These are phyloP conservation scores for Trichophyton equinum DNA, from an alignment of 2,329 filamentous ascomycete species.

Conservation along the genomic window DNA sequence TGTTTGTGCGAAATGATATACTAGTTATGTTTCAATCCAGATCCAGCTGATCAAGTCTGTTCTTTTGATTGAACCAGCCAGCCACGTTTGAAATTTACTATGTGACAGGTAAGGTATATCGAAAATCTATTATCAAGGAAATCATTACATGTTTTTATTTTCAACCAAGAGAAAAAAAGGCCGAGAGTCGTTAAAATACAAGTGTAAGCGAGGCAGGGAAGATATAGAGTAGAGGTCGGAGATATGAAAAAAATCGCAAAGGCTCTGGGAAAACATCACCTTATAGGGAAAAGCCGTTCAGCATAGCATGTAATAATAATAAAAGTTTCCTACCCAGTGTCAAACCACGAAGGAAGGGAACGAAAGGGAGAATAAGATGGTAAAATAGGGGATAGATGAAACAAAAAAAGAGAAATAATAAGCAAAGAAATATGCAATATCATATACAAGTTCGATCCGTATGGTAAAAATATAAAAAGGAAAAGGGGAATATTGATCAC, in stretches of 20 bases:
- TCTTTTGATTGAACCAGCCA: background rate
- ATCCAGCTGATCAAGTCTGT: background rate
- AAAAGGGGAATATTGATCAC: too few species aligned
- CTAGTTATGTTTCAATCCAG: background rate
- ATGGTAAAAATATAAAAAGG: background rate
- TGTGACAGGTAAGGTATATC: background rate
- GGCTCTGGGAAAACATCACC: background rate
- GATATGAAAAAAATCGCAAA: background rate
- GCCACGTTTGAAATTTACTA: background rate
- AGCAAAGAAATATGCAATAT: background rate
- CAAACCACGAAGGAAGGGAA: background rate
- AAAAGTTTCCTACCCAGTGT: background rate
- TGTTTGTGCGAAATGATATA: background rate
- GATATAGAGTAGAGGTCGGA: background rate
- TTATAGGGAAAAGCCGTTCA: background rate
- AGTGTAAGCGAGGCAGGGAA: background rate
- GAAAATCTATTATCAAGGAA: background rate
- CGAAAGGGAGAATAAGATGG: background rate
- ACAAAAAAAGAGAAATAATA: background rate
- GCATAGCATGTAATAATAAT: too few species aligned
- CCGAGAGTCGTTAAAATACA: constrained; percentile 1
- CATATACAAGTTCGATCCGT: background rate
- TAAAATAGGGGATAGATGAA: background rate
- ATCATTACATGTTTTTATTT: background rate
- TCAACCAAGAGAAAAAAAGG: background rate